Evolutionary conservation across 1,284 basidiomycete genomes (phyloP).

Genomic region (Puccinia sorghi): DNA sequence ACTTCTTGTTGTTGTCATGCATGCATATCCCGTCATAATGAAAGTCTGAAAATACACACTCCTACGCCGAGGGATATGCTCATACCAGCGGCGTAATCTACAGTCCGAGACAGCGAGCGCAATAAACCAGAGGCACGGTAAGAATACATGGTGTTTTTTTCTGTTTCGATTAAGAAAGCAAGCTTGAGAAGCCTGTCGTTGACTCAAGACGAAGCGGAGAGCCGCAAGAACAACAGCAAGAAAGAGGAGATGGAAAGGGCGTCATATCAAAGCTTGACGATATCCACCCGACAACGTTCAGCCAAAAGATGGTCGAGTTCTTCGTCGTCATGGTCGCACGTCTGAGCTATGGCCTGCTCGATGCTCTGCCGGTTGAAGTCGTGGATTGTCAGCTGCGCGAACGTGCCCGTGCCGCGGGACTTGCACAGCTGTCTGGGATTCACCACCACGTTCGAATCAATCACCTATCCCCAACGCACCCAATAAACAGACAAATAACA

Average conservation of each 20-base stretch:
- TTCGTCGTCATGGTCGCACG: conserved; percentile 49
- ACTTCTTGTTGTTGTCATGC: too few relatives aligned
- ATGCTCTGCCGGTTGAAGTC: conserved; percentile 54
- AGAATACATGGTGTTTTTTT: too few relatives aligned
- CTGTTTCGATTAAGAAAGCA: too few relatives aligned
- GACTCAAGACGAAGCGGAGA: neutral
- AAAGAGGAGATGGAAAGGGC: neutral
- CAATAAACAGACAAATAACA: neutral
- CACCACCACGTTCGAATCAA: conserved; percentile 38
- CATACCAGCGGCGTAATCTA: too few relatives aligned
- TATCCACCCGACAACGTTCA: conserved; percentile 54
- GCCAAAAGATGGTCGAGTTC: conserved; percentile 53
- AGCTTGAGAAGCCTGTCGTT: neutral
- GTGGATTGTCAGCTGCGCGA: conserved; percentile 55
- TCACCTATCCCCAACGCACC: neutral
- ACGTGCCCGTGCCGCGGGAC: conserved; percentile 63
- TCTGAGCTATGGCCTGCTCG: conserved; percentile 2
- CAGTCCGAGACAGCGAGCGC: too few relatives aligned
- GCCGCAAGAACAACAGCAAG: neutral
- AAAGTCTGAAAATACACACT: too few relatives aligned
- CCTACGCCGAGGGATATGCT: too few relatives aligned
- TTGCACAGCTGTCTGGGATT: conserved; percentile 61
- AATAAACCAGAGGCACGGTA: too few relatives aligned
- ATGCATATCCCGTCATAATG: too few relatives aligned
- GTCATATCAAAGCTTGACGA: conserved; percentile 53